Evolutionary conservation across 768 basidiomycete genomes (phyloP), one percentile per base, ranked within the genome.

Genomic region (Phaeolepiota aurea): DNA sequence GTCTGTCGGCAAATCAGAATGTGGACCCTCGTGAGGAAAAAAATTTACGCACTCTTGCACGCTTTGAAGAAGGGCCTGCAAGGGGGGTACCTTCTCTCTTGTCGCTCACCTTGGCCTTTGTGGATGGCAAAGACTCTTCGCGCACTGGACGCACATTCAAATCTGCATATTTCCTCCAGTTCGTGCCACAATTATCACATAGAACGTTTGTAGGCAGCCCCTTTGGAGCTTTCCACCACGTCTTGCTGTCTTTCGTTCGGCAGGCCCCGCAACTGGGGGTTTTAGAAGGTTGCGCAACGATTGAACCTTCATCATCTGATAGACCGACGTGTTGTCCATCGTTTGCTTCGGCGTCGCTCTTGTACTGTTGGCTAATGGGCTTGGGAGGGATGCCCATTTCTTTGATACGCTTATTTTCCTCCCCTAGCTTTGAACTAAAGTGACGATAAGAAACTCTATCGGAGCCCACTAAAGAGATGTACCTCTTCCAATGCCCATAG

Each of bases 131-230:
- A 1, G 73, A 65, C 34, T 87, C 85, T 42, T 89, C 86, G 20
- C 85, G 74, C 14, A 79, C 43, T 5, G 81, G 79, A 31, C 85
- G 70, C 18, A 85, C 79, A 49, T 82, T 87, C 37, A 92, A 66
- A 49, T 93, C 90, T 0, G 88, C 91, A 56, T 96, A 96, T 61
- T 93, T 96, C 50, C 91, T 71, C 84, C 89, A 96, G 48, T 84
- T 85, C 33, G 78, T 74, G 10, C 91, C 91, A 53, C 91, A 96
- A 20, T 59, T 69, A 34, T 93, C 87, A 55, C 91, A 96, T 40
- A 94, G 76, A 28, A 90, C 74, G 44, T 71, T 72, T 1, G 83
- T 83, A 0, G 70, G 59, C n/a, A 93, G 71, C 15, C 84, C 86
- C 54, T 87, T 87, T 2, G 91, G 92, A 11, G 90, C 89, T 56